Percentiles rank a stretch among this genome's conserved stretches.
These are phyloP conservation scores for Trichoderma asperellum DNA, from an alignment of 2,329 filamentous ascomycete genomes.

Conservation along the genomic window DNA sequence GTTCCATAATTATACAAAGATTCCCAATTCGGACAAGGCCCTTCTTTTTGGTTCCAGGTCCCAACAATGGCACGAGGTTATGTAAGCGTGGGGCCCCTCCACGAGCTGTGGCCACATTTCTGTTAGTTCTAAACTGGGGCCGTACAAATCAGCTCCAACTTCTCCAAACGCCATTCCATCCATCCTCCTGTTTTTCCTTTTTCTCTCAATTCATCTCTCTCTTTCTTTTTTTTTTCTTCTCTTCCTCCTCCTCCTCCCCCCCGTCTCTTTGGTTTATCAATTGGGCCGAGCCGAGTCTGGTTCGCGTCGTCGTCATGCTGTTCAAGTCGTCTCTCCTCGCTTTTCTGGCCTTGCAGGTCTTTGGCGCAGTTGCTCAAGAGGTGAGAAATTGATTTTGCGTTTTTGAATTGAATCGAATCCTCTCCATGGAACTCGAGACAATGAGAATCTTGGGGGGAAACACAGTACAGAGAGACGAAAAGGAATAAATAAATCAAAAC, in stretches of 20 bases:
- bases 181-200: slow-evolving; percentile 14
- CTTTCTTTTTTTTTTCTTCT: slow-evolving; percentile 8
- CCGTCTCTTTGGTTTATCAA: slow-evolving; percentile 19
- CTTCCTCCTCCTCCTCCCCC: slow-evolving; percentile 15
- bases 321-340: slow-evolving; percentile 74
- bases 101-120: slow-evolving; percentile 31
- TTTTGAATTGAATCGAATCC: background rate
- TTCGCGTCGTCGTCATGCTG: slow-evolving; percentile 60
- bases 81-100: slow-evolving; percentile 17
- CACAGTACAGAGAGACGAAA: no score
- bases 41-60: slow-evolving; percentile 3
- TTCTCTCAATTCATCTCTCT: slow-evolving; percentile 4
- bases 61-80: background rate
- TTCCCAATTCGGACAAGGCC: slow-evolving; percentile 1
- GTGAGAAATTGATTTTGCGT: slow-evolving; percentile 49
- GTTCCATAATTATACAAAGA: background rate
- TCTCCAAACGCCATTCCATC: background rate
- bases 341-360: slow-evolving; percentile 69
- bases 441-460: no score
- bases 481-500: background rate
- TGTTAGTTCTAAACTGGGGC: slow-evolving; percentile 12
- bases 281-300: slow-evolving; percentile 20
- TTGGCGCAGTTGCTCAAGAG: slow-evolving; percentile 63
- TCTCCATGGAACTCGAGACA: background rate
- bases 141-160: slow-evolving; percentile 23